Base-by-base conservation (phyloP, 2,329 filamentous ascomycete genomes). In the Alternaria panax region DNA sequence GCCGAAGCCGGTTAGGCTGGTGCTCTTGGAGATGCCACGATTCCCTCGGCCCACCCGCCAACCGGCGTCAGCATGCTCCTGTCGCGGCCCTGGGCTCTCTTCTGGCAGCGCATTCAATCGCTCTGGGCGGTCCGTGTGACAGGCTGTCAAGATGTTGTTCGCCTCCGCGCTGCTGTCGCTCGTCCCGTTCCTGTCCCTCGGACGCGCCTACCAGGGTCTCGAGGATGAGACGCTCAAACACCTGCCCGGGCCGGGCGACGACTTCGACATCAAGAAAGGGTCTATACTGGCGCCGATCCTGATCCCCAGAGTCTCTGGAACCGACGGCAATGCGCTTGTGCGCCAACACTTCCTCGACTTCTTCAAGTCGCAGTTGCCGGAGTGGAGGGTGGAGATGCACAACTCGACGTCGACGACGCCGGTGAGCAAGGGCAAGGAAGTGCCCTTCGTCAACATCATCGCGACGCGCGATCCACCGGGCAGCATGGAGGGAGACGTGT, bases 391-490 rank as follows among this genome's bases (percentile, higher is more conserved):
- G 47, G 85, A 89, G 52, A 90, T 92, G 78, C 94, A 99, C 75
- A 98, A 98, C 78, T 93, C 92, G 7, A 93, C 92, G 0, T 87
- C 89, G 32, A 91, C 85, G 67, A 98, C 95, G 0, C 94, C 94
- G 0, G 86, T 87, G 0, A 92, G 91, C 0, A 88, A 89, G 9
- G 84, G 88, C 53, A 85, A 85, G 57, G 84, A 92, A 7, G 83
- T 98, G 0, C 92, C 92, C 0, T 99, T 99, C 77, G 83, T 87
- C 56, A 99, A 97, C 75, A 82, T 99, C 59, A 91, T 98, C 64
- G 89, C 94, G 58, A 90, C 89, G n/a, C 88, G 94, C 53, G 94
- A 98, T 78, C 95, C 95, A 47, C 95, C 95, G 1, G 93, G 92
- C 85, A 83, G 88, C 1, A 78, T 82, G 2, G 76, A 81, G 0